phyloP scores from a whole-genome alignment of 441 rosid genomes.

The Erodium moschatum region DNA sequence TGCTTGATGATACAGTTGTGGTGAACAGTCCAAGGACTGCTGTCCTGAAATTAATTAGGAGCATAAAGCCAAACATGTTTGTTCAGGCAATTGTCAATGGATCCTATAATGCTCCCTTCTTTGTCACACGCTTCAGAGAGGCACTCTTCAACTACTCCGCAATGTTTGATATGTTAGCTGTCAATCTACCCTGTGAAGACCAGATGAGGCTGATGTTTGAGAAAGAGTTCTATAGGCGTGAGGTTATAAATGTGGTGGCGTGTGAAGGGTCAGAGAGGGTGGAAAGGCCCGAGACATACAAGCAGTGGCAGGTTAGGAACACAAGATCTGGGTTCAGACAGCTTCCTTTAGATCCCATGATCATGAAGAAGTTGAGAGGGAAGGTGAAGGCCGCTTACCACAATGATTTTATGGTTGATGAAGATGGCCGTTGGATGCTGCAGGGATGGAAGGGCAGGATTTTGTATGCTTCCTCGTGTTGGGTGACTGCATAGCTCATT shows the following conservation, averaged over 20 bases:
- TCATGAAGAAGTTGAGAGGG: slow-evolving; percentile 29
- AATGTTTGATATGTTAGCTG: slow-evolving; percentile 39
- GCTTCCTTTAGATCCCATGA: slow-evolving; percentile 34
- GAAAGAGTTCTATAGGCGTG: slow-evolving; percentile 37
- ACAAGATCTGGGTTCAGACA: slow-evolving; percentile 64
- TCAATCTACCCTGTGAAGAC: slow-evolving; percentile 25
- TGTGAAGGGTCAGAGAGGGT: slow-evolving; percentile 53
- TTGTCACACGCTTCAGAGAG: slow-evolving; percentile 46
- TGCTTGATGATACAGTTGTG: slow-evolving; percentile 28
- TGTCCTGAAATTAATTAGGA: slow-evolving; percentile 27
- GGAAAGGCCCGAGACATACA: slow-evolving; percentile 79
- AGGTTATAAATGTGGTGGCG: slow-evolving; percentile 40
- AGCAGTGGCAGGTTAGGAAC: slow-evolving; percentile 71
- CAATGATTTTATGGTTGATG: slow-evolving; percentile 44
- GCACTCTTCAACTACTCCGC: slow-evolving; percentile 49
- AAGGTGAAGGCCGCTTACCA: slow-evolving; percentile 31
- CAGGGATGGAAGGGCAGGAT: slow-evolving; percentile 98
- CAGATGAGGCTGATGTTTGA: slow-evolving; percentile 47
- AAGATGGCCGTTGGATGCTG: slow-evolving; percentile 70
- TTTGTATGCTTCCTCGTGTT: slow-evolving; percentile 53
- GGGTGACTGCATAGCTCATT: slow-evolving; percentile 41
- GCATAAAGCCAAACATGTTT: slow-evolving; percentile 27
- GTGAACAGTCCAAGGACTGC: slow-evolving; percentile 24
- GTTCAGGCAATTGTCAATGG: slow-evolving; percentile 40
- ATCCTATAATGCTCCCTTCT: slow-evolving; percentile 41